Conservation (phyloP, 2,329 filamentous ascomycete genomes). For the Cladobotryum protrusum region DNA sequence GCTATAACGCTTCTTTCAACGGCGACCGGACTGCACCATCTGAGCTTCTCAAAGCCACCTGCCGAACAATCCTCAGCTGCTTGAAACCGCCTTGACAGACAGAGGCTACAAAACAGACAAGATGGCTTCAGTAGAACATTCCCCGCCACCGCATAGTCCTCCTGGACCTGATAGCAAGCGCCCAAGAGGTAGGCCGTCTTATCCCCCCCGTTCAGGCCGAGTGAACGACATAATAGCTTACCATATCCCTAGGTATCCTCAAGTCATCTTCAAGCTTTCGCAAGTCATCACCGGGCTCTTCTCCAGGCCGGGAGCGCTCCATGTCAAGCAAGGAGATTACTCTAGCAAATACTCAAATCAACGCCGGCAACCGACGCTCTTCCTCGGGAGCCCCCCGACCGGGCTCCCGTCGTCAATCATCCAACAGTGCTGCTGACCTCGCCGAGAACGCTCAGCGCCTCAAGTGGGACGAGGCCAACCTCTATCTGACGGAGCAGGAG, state of each 20-base stretch:
- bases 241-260: constrained; percentile 65
- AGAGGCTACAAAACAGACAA: constrained; percentile 15
- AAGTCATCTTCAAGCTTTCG: constrained; percentile 69
- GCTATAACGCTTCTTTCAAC: not conserved
- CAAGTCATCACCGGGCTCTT: constrained; percentile 50
- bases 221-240: not conserved
- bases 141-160: constrained; percentile 36
- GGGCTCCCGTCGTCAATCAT: constrained; percentile 67
- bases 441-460: constrained; percentile 61
- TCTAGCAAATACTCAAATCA: constrained; percentile 88
- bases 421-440: constrained; percentile 38
- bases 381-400: constrained; percentile 55
- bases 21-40: no score
- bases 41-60: not conserved
- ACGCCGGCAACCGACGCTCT: constrained; percentile 83
- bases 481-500: constrained; percentile 95
- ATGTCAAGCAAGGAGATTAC: constrained; percentile 78
- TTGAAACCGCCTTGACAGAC: no score
- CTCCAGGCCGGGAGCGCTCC: constrained; percentile 29
- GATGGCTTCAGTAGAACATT: constrained; percentile 38
- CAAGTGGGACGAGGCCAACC: constrained; percentile 98
- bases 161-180: constrained; percentile 35
- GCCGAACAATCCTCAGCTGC: not conserved
- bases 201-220: not conserved
- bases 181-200: constrained; percentile 36